Conservation (phyloP, 2,329 filamentous ascomycete species). For the Monilinia vaccinii-corymbosi region DNA sequence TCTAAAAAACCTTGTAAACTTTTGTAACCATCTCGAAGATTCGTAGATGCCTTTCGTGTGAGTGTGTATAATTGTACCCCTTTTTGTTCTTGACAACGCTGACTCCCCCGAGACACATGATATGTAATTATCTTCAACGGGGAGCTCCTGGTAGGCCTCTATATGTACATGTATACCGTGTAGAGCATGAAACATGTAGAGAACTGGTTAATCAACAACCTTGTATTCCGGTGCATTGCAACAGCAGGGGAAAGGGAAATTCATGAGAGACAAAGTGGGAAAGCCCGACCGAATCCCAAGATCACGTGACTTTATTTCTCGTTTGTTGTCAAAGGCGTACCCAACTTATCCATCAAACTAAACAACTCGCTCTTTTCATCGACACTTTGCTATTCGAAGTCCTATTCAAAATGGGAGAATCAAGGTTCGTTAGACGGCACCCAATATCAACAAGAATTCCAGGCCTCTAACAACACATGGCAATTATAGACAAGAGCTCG, state of each 20-base stretch:
- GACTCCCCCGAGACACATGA: not conserved
- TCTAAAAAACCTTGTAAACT: too few species aligned
- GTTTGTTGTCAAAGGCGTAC: not conserved
- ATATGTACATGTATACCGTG: not conserved
- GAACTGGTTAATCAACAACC: not conserved
- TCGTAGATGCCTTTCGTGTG: not conserved
- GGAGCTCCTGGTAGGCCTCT: not conserved
- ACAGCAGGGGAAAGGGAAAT: too few species aligned
- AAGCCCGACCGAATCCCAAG: not conserved
- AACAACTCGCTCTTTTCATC: not conserved
- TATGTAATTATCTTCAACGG: not conserved
- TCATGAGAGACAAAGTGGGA: not conserved
- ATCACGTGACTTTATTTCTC: not conserved
- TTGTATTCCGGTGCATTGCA: not conserved
- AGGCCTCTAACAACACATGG: slow-evolving; percentile 19
- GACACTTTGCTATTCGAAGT: not conserved
- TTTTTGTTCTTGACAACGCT: not conserved
- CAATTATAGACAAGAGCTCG: slow-evolving; percentile 73
- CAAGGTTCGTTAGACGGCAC: slow-evolving; percentile 24
- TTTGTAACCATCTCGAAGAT: too few species aligned
- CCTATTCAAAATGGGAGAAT: slow-evolving; percentile 28
- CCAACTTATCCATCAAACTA: not conserved
- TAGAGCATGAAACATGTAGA: not conserved
- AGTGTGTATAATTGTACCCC: not conserved
- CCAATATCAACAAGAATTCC: slow-evolving; percentile 3